Base-by-base conservation (phyloP, 2,329 filamentous ascomycete genomes). In the Diplodia corticola region DNA sequence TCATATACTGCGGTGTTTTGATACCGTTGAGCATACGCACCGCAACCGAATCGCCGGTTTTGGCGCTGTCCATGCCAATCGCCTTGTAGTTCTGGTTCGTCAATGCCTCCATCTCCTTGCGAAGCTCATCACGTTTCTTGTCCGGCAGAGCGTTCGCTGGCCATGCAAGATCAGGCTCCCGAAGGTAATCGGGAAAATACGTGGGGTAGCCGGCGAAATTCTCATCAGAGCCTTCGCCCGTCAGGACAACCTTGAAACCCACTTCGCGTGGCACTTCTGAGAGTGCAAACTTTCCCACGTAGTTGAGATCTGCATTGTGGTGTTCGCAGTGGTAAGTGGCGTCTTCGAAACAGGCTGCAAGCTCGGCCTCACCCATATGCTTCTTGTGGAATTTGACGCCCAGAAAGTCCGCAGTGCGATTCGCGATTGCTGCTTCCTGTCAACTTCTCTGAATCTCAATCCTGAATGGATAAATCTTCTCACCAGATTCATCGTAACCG, bases 201-300 rank as follows among this genome's bases (percentile, higher is more conserved):
- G 78, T 74, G 0, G 77, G 73, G 20, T 87, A 87, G 33, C 85
- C 85, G 2, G 76, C 80, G 70, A 87, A 86, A 60, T 82, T 78
- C 74, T 86, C 85, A 68, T 86, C 85, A 9, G 82, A 74, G 4
- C 83, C 83, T 70, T 85, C 82, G 24, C 80, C 80, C 0, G 83
- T 85, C 4, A 87, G 74, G 2, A 87, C 80, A 4, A 86, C 84
- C 67, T 85, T 85, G 71, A 83, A 78, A 7, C 83, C 84, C 10
- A 78, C 73, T 46, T 82, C 75, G 13, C 74, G 78, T 0, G 81
- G 78, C 0, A 82, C 69, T 30, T 78, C 78, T 0, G 83, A 83
- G 3, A 87, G 76, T n/a, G 79, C 79, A 67, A 80, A 82, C 67
- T 84, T 85, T 28, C 80, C 84, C 17, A 86, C 78, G 28, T 75